Percentiles rank a stretch among this genome's conserved stretches.
Conservation (phyloP, 164 flowering plant species). For the Sedum album region DNA sequence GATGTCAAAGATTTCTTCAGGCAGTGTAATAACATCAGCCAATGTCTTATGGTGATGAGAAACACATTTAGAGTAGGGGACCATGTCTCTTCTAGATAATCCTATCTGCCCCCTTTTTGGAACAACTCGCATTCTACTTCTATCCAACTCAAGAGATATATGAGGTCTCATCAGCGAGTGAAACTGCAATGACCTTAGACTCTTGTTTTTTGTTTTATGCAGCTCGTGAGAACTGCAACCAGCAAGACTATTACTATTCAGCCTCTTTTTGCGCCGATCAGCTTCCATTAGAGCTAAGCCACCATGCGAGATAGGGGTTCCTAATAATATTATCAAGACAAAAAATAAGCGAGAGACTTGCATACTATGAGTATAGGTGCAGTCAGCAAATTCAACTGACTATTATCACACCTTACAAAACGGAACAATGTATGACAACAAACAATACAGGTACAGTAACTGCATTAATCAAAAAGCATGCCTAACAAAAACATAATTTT, state of each 20-base stretch:
- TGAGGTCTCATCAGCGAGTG: conserved; percentile 33
- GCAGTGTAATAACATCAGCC: conserved; percentile 67
- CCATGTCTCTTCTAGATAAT: conserved; percentile 45
- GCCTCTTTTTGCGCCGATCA: conserved; percentile 59
- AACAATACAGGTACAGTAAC: too few species aligned
- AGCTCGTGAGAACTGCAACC: conserved; percentile 41
- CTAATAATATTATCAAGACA: not conserved
- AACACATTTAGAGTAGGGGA: conserved; percentile 39
- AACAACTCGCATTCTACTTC: conserved; percentile 37
- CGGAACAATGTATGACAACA: too few species aligned
- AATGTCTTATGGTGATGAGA: conserved; percentile 23
- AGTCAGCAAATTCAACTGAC: not conserved
- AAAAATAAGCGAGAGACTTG: too few species aligned
- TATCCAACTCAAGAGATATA: conserved; percentile 71
- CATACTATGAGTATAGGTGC: too few species aligned
- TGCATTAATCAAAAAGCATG: too few species aligned
- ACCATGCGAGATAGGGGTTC: not conserved
- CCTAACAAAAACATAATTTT: too few species aligned
- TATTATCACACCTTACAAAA: not conserved
- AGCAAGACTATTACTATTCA: conserved; percentile 32
- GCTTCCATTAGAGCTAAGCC: conserved; percentile 45
- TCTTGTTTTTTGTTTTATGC: conserved; percentile 40
- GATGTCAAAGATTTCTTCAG: conserved; percentile 53
- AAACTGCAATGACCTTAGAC: conserved; percentile 21
- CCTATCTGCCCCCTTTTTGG: conserved; percentile 76